A percentile compares a stretch with the other conserved stretches of the same genome.
Conservation (phyloP, 306 rosid species). For the Dalbergia oliveri region DNA sequence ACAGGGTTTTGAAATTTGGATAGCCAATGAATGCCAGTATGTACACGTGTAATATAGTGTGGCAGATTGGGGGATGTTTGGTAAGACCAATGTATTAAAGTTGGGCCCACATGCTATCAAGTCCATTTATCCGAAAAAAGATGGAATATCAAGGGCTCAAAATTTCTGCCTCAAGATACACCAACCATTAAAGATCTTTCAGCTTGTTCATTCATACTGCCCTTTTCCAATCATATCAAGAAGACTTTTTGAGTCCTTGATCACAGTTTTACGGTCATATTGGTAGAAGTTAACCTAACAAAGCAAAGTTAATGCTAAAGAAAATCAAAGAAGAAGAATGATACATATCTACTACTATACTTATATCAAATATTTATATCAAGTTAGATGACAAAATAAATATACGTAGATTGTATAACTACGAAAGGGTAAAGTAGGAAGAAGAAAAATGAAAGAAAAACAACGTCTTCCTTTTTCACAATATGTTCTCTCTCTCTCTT, state of each 20-base stretch:
- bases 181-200: constrained; percentile 21
- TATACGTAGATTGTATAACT: too few species aligned
- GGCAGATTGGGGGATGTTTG: neutral
- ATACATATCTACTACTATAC: too few species aligned
- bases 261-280: too few species aligned
- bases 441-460: too few species aligned
- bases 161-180: constrained; percentile 34
- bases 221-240: neutral
- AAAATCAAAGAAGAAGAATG: too few species aligned
- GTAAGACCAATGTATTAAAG: neutral
- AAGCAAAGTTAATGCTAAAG: too few species aligned
- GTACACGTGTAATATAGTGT: neutral
- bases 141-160: neutral
- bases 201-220: neutral
- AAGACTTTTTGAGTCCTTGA: neutral
- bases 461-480: too few species aligned
- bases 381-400: too few species aligned
- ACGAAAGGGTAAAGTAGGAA: too few species aligned
- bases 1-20: constrained; percentile 4
- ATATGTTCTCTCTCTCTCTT: too few species aligned
- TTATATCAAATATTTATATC: too few species aligned
- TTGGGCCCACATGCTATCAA: neutral
- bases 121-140: neutral
- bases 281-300: too few species aligned
- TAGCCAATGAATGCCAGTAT: neutral